These are phyloP conservation scores for Macrophomina pseudophaseolina DNA, from an alignment of 2,329 filamentous ascomycete genomes.

Conservation along the genomic window DNA sequence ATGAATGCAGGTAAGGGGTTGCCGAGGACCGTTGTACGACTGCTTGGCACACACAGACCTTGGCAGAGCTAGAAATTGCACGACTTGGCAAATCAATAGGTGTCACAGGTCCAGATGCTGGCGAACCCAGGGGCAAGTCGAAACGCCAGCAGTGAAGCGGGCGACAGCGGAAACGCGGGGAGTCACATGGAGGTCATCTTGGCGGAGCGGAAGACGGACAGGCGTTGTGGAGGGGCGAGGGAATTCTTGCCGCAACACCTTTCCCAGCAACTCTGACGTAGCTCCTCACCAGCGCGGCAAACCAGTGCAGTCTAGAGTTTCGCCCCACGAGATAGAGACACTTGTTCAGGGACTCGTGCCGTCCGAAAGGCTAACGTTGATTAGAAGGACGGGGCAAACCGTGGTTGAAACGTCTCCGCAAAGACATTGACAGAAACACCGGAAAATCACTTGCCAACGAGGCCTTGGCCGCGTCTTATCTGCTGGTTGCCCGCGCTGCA, in stretches of 20 bases:
- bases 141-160: constrained; percentile 13
- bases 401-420: not conserved
- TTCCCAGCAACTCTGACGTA: not conserved
- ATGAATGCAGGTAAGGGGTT: not conserved
- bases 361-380: not conserved
- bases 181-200: constrained; percentile 3
- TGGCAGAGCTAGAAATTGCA: not conserved
- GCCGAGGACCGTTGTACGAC: not conserved
- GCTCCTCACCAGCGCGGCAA: no score
- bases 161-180: constrained; percentile 7
- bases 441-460: not conserved
- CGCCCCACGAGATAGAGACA: not conserved
- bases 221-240: not conserved
- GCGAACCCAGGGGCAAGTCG: not conserved
- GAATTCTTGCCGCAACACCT: not conserved
- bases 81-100: constrained; percentile 1
- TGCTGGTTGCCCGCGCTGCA: not conserved
- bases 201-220: constrained; percentile 1
- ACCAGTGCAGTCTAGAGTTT: not conserved
- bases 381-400: not conserved
- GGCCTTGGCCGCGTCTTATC: not conserved
- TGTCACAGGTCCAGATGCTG: not conserved
- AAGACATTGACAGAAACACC: not conserved
- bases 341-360: not conserved
- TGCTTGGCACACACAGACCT: not conserved